Evolutionary conservation across 768 basidiomycete species (phyloP), one percentile per base, ranked within the genome.

Genomic region (Amyloporia xantha): DNA sequence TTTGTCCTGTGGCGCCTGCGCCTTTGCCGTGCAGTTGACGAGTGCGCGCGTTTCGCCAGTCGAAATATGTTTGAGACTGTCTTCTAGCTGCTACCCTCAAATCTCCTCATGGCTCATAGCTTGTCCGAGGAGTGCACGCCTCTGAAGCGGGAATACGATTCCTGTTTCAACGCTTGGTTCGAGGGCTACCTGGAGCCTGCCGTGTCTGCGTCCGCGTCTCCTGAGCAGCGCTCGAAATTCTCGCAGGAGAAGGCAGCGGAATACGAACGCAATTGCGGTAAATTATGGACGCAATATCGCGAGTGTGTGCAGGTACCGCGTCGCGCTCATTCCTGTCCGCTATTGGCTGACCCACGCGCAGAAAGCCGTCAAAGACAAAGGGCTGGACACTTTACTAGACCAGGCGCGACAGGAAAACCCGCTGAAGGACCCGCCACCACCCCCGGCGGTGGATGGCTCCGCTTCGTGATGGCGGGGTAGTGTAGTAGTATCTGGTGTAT

Each of bases 81-180:
- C 10, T 35, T 35, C 33, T 35, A 10, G 33, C n/a, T n/a, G 9
- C n/a, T 21, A 15, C 15, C 7, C 38, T 40, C 38, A 7, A 9
- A 6, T 7, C 38, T 17, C 38, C 7, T 6, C 38, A 89, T 91
- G 89, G 82, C 90, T 0, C 75, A 82, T 53, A 93, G 91, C 49
- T 78, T 97, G 20, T 80, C 86, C 1, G 70, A 79, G 7, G 78
- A 82, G 71, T 98, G 95, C 68, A 96, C 94, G 4, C 84, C 88
- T 0, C 75, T 95, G 50, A 97, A 98, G 66, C 80, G 81, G 45
- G 70, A 80, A 48, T 98, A 96, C 63, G 94, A 98, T 66, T 73
- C 87, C 0, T 98, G 94, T 72, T 98, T 98, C 71, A 96, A 96
- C 60, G 80, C 86, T 6, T 97, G 94, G 95, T 93, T 99, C 58